Conservation (phyloP, 2,329 filamentous ascomycete species). For the Sporothrix euskadiensis region DNA sequence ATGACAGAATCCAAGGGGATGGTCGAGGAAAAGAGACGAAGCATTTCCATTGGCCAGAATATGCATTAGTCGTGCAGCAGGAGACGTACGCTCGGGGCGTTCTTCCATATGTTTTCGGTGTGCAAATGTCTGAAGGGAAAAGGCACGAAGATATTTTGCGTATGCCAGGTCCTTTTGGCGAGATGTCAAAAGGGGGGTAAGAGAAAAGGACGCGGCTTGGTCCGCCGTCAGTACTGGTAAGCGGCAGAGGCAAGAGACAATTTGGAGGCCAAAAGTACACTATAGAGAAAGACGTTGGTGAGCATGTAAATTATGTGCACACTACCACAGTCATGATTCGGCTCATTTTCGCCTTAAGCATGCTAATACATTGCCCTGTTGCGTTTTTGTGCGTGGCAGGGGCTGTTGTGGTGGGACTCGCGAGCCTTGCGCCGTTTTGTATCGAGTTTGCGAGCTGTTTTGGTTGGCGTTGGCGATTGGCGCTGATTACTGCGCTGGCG, state of each 20-base stretch:
- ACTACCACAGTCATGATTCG: neutral
- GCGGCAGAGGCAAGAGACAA: neutral
- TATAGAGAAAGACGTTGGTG: neutral
- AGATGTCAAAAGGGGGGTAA: neutral
- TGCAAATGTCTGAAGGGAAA: neutral
- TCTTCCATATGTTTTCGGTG: neutral
- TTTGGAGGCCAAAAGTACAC: neutral
- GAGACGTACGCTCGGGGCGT: neutral
- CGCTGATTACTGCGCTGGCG: neutral
- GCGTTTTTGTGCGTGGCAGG: neutral
- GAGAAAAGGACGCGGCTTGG: neutral
- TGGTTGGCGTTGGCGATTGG: neutral
- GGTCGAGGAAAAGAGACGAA: neutral
- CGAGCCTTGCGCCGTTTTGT: neutral
- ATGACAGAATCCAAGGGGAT: neutral
- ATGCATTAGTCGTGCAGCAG: neutral
- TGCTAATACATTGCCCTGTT: neutral
- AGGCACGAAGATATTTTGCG: neutral
- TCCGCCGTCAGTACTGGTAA: neutral
- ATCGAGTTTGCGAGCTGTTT: constrained; percentile 3
- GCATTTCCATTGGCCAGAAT: constrained; percentile 3
- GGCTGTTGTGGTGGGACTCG: neutral
- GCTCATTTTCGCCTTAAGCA: neutral
- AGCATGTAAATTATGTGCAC: neutral
- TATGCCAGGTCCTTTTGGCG: neutral